phyloP scores from a whole-genome alignment of 1,284 basidiomycete species.

The Sporisorium scitamineum region DNA sequence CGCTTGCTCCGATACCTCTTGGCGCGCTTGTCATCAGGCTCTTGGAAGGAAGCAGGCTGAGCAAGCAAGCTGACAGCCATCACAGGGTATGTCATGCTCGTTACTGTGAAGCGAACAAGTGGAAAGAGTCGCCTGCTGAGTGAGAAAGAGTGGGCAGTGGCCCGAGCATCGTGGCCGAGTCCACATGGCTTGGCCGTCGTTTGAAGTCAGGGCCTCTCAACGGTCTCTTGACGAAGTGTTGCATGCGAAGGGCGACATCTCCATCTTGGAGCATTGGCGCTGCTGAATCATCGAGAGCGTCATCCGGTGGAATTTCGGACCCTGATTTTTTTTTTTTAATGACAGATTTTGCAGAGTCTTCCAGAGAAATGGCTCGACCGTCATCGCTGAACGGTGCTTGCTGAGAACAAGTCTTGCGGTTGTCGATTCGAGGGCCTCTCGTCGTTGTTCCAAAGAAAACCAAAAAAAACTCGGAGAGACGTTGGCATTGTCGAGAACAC shows the following conservation, averaged over 20 bases:
- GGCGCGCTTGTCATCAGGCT: conserved; percentile 2
- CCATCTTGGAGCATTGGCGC: neutral
- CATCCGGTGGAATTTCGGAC: conserved; percentile 4
- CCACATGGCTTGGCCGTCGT: conserved; percentile 12
- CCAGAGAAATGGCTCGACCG: neutral
- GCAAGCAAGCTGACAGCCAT: neutral
- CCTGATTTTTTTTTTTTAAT: neutral
- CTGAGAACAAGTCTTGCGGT: too few relatives aligned
- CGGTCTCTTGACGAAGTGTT: conserved; percentile 2
- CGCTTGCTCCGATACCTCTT: neutral
- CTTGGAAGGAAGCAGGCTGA: neutral
- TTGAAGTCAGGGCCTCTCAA: neutral
- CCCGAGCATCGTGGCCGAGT: conserved; percentile 6
- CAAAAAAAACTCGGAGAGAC: neutral
- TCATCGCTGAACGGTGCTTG: too few relatives aligned
- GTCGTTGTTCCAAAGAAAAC: too few relatives aligned
- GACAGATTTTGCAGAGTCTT: neutral
- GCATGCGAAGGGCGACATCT: neutral
- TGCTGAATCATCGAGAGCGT: conserved; percentile 28
- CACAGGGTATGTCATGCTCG: conserved; percentile 7
- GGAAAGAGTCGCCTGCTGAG: conserved; percentile 6
- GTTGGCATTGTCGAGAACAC: too few relatives aligned
- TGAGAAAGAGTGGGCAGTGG: neutral
- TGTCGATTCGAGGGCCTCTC: too few relatives aligned
- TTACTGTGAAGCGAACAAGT: neutral